Conservation (phyloP, 805 yeast genomes). For the Nakazawaea holstii region DNA sequence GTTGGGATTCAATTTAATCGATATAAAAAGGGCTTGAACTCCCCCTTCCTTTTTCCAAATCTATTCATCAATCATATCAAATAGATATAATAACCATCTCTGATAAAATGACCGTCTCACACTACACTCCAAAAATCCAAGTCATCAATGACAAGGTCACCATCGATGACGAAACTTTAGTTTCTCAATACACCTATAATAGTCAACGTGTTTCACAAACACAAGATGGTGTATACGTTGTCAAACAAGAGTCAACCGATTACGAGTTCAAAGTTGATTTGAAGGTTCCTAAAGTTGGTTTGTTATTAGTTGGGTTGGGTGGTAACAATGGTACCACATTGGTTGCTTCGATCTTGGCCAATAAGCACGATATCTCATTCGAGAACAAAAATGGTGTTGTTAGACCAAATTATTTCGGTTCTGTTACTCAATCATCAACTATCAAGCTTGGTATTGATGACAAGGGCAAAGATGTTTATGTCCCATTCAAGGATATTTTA, state of each 20-base stretch:
- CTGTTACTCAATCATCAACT: constrained; percentile 91
- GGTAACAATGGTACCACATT: constrained; percentile 96
- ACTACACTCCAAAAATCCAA: constrained; percentile 36
- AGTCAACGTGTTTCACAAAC: constrained; percentile 64
- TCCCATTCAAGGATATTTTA: constrained; percentile 84
- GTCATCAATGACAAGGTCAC: constrained; percentile 51
- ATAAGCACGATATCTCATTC: constrained; percentile 71
- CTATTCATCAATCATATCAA: too few relatives aligned
- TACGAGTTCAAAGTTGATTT: constrained; percentile 85
- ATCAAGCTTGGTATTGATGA: constrained; percentile 83
- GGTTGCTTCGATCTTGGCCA: constrained; percentile 79
- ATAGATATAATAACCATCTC: too few relatives aligned
- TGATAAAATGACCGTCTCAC: constrained; percentile 22
- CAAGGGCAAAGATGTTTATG: constrained; percentile 80
- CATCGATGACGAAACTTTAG: constrained; percentile 44
- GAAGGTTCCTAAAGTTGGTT: constrained; percentile 78
- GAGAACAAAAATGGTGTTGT: constrained; percentile 76
- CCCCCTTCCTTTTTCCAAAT: background rate
- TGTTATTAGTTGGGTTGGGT: constrained; percentile 89
- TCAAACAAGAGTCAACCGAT: constrained; percentile 66
- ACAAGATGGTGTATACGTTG: constrained; percentile 47
- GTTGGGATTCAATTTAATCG: too few relatives aligned
- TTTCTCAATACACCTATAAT: constrained; percentile 65
- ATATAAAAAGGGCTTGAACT: too few relatives aligned
- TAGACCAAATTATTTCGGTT: constrained; percentile 79